These are phyloP conservation scores for Teunomyces gatunensis DNA, from an alignment of 805 yeast species.

Conservation along the genomic window DNA sequence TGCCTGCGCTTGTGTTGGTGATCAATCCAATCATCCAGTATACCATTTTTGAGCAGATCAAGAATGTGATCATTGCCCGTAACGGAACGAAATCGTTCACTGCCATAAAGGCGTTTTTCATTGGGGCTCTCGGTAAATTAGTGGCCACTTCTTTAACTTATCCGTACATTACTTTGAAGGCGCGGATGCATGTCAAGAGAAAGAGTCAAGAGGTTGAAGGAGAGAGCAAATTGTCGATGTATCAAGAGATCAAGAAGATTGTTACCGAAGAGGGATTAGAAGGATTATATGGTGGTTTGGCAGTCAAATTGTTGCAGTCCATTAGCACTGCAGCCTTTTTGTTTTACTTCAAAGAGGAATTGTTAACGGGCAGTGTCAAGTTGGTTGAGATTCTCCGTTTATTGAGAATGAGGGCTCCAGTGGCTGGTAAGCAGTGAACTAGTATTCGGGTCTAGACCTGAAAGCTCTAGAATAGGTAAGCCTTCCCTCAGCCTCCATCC, in stretches of 20 bases:
- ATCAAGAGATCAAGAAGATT: conserved; percentile 55
- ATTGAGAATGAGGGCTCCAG: conserved; percentile 19
- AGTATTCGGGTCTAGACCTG: not conserved
- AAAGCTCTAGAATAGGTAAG: not conserved
- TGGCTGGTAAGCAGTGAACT: not conserved
- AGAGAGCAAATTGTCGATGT: conserved; percentile 38
- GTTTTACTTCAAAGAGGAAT: conserved; percentile 86
- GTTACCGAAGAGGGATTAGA: conserved; percentile 67
- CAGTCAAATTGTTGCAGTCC: conserved; percentile 77
- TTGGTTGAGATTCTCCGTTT: conserved; percentile 45
- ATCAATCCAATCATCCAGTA: conserved; percentile 89
- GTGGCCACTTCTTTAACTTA: conserved; percentile 87
- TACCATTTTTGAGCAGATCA: conserved; percentile 84
- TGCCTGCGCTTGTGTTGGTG: conserved; percentile 85
- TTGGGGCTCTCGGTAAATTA: conserved; percentile 88
- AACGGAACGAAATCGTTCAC: conserved; percentile 52
- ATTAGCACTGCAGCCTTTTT: conserved; percentile 86
- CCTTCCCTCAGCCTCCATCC: not conserved
- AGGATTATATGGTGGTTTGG: conserved; percentile 79
- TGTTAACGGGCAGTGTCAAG: conserved; percentile 57
- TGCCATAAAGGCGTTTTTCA: conserved; percentile 73
- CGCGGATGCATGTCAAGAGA: conserved; percentile 76
- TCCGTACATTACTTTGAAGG: conserved; percentile 86
- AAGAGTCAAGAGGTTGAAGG: conserved; percentile 22
- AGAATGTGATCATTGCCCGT: conserved; percentile 57